Percentiles rank a stretch among this genome's conserved stretches.
Evolutionary conservation across 257 asterid species (phyloP).

Genomic region (Gynochthodes officinalis): DNA sequence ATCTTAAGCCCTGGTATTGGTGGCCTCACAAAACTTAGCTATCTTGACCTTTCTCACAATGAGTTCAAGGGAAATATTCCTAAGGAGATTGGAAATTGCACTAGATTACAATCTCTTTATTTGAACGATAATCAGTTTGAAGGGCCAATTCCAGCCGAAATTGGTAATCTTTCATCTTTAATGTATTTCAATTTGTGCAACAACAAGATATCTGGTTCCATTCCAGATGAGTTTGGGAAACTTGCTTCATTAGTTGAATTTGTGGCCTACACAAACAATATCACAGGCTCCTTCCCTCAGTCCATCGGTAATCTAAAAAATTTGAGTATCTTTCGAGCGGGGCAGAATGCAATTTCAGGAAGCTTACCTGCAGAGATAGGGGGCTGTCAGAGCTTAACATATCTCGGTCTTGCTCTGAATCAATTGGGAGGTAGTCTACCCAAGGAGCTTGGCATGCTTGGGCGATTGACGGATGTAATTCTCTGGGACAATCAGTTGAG

Average conservation of each 20-base stretch:
- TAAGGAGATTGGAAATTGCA: conserved; percentile 62
- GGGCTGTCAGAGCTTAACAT: conserved; percentile 44
- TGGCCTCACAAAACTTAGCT: conserved; percentile 38
- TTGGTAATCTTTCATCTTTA: conserved; percentile 48
- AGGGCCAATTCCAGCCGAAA: conserved; percentile 66
- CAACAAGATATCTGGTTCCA: conserved; percentile 63
- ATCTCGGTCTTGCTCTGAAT: conserved; percentile 87
- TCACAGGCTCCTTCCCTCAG: conserved; percentile 66
- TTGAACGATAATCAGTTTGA: conserved; percentile 54
- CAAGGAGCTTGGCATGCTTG: conserved; percentile 73
- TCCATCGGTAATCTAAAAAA: conserved; percentile 60
- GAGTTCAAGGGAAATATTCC: conserved; percentile 60
- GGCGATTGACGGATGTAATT: conserved; percentile 45
- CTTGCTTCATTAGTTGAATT: conserved; percentile 63
- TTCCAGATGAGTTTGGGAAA: conserved; percentile 69
- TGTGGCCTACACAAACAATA: conserved; percentile 76
- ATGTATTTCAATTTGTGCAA: conserved; percentile 52
- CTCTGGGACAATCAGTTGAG: conserved; percentile 76
- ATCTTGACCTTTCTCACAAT: conserved; percentile 66
- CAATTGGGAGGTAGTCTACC: conserved; percentile 60
- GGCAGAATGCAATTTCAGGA: conserved; percentile 77
- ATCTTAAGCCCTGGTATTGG: conserved; percentile 54
- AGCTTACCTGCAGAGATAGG: conserved; percentile 68
- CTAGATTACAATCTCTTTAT: conserved; percentile 41
- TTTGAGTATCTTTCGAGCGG: conserved; percentile 63